These are phyloP conservation scores for Davidsoniella virescens DNA, from an alignment of 2,329 filamentous ascomycete species.

Conservation along the genomic window DNA sequence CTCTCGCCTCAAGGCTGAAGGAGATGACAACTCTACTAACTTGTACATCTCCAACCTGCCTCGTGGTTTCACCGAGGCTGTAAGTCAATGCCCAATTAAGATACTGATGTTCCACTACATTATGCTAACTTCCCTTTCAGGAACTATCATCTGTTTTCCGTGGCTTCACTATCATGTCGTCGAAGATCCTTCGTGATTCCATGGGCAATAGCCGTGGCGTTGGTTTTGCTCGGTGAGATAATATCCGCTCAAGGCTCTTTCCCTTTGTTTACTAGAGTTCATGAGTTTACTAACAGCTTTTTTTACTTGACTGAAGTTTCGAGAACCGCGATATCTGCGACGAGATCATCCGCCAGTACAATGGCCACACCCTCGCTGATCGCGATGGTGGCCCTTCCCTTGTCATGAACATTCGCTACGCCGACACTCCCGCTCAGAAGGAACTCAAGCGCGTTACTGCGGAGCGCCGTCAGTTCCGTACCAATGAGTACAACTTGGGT, in stretches of 20 bases:
- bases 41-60: slow-evolving; percentile 96
- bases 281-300: slow-evolving; percentile 13
- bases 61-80: slow-evolving; percentile 78
- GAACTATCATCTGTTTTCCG: slow-evolving; percentile 65
- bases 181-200: slow-evolving; percentile 84
- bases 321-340: slow-evolving; percentile 81
- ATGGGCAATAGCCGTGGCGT: slow-evolving; percentile 91
- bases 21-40: slow-evolving; percentile 80
- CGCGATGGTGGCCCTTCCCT: slow-evolving; percentile 40
- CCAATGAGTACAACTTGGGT: slow-evolving; percentile 79
- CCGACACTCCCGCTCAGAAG: slow-evolving; percentile 93
- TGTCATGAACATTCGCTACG: slow-evolving; percentile 85
- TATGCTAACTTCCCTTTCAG: slow-evolving; percentile 23
- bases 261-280: slow-evolving; percentile 10
- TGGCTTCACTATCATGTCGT: slow-evolving; percentile 72
- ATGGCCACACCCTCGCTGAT: slow-evolving; percentile 59
- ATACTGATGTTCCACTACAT: neutral
- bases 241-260: slow-evolving; percentile 6
- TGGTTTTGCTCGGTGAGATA: slow-evolving; percentile 76
- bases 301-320: slow-evolving; percentile 41
- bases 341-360: slow-evolving; percentile 71
- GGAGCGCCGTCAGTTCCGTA: slow-evolving; percentile 86
- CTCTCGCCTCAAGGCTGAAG: slow-evolving; percentile 89
- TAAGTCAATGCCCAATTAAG: slow-evolving; percentile 27
- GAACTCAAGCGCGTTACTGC: slow-evolving; percentile 91